Conservation (phyloP, 164 flowering plant species). For the Nelumbo lutea region DNA sequence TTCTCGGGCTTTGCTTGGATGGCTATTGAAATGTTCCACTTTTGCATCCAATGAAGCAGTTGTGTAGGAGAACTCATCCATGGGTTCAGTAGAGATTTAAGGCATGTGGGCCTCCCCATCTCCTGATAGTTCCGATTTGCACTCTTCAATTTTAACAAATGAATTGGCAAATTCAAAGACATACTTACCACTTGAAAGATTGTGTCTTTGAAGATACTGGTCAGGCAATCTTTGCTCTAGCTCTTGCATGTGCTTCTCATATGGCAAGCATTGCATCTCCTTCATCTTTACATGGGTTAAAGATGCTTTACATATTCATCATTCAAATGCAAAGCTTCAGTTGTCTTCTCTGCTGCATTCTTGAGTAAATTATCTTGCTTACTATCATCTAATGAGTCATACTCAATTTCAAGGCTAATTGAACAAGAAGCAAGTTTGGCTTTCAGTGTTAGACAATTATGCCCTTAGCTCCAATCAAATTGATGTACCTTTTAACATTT, state of each 20-base stretch:
- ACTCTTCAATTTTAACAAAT: slow-evolving; percentile 46
- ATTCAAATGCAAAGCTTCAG: slow-evolving; percentile 83
- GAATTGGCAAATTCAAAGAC: slow-evolving; percentile 29
- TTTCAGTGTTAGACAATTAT: slow-evolving; percentile 26
- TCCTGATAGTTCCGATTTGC: slow-evolving; percentile 53
- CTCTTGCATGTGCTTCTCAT: slow-evolving; percentile 90
- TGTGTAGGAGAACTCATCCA: slow-evolving; percentile 84
- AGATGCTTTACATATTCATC: slow-evolving; percentile 92
- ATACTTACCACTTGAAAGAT: slow-evolving; percentile 36
- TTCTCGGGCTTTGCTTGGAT: slow-evolving; percentile 43
- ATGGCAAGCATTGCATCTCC: slow-evolving; percentile 73
- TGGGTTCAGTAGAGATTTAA: slow-evolving; percentile 45
- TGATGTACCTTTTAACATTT: no score
- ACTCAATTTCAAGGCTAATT: slow-evolving; percentile 47
- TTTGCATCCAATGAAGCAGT: slow-evolving; percentile 49
- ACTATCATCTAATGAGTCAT: slow-evolving; percentile 63
- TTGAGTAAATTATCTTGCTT: slow-evolving; percentile 55
- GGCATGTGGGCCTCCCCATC: slow-evolving; percentile 45
- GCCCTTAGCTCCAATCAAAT: no score
- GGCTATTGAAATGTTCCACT: slow-evolving; percentile 32
- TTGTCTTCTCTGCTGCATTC: slow-evolving; percentile 74
- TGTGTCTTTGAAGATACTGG: slow-evolving; percentile 53
- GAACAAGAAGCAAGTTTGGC: slow-evolving; percentile 98
- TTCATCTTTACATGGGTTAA: slow-evolving; percentile 60
- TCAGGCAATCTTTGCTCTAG: slow-evolving; percentile 81